Percentiles rank a stretch among this genome's conserved stretches.
Evolutionary conservation across 2,329 filamentous ascomycete genomes (phyloP).

Genomic region (Xylaria sp.): DNA sequence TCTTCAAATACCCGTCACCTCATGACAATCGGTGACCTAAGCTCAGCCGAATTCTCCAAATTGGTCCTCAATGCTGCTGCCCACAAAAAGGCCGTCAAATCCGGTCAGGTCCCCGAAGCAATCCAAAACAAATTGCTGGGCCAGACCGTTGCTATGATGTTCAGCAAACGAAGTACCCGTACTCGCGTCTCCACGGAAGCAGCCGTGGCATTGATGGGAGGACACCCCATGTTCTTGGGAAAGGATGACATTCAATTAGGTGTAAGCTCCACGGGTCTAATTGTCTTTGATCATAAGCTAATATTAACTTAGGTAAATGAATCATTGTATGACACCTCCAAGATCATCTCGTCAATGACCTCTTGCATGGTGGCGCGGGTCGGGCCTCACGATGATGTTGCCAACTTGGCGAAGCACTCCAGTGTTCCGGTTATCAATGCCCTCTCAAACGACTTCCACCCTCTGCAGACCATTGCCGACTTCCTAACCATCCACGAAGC

Average conservation of each 20-base stretch:
- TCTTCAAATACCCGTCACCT: slow-evolving; percentile 72
- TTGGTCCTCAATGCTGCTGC: slow-evolving; percentile 82
- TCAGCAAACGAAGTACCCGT: slow-evolving; percentile 92
- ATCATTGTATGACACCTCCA: slow-evolving; percentile 87
- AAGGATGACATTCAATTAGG: slow-evolving; percentile 96
- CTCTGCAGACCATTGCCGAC: slow-evolving; percentile 92
- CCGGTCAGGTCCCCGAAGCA: slow-evolving; percentile 62
- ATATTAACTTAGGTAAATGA: slow-evolving; percentile 73
- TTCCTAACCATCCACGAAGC: slow-evolving; percentile 87
- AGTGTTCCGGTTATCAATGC: slow-evolving; percentile 85
- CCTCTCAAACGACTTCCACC: slow-evolving; percentile 89
- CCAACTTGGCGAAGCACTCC: slow-evolving; percentile 72
- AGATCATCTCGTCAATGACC: slow-evolving; percentile 93
- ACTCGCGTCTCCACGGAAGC: slow-evolving; percentile 94
- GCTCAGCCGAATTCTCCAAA: slow-evolving; percentile 76
- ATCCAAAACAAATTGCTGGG: slow-evolving; percentile 70
- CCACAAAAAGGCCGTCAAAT: slow-evolving; percentile 80
- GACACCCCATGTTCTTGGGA: slow-evolving; percentile 94
- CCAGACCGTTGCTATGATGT: slow-evolving; percentile 91
- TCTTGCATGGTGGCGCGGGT: slow-evolving; percentile 83
- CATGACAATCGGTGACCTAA: slow-evolving; percentile 88
- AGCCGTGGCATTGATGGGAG: slow-evolving; percentile 85
- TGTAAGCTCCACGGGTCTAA: slow-evolving; percentile 53
- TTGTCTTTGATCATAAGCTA: slow-evolving; percentile 13
- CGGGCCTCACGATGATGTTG: slow-evolving; percentile 76